Evolutionary conservation across 2,329 filamentous ascomycete genomes (phyloP).

Genomic region (Lachnum nothofagi): DNA sequence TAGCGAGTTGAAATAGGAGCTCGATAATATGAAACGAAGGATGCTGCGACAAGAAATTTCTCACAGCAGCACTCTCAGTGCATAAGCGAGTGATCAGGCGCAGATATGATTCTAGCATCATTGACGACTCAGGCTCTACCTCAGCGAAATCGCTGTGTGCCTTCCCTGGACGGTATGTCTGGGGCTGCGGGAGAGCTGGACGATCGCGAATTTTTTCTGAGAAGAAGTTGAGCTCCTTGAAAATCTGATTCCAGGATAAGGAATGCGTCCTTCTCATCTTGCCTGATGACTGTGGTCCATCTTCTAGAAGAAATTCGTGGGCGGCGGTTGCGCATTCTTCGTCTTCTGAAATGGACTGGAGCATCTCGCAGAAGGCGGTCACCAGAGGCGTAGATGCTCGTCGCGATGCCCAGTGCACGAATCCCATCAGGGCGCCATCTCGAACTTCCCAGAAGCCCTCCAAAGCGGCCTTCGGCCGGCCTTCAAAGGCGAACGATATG

Average conservation of each 20-base stretch:
- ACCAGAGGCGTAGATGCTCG: slow-evolving; percentile 93
- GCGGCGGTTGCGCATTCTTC: slow-evolving; percentile 77
- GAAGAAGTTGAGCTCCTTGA: slow-evolving; percentile 83
- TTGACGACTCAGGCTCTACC: slow-evolving; percentile 82
- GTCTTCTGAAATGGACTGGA: slow-evolving; percentile 80
- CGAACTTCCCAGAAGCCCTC: slow-evolving; percentile 82
- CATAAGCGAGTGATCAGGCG: slow-evolving; percentile 80
- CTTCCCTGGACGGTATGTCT: slow-evolving; percentile 55
- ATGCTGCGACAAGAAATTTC: slow-evolving; percentile 66
- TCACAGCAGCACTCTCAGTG: slow-evolving; percentile 64
- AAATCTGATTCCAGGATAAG: slow-evolving; percentile 88
- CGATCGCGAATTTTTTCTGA: slow-evolving; percentile 72
- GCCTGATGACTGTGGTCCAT: slow-evolving; percentile 65
- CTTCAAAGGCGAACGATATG: slow-evolving; percentile 86
- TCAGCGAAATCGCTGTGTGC: slow-evolving; percentile 64
- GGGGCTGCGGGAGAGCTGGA: slow-evolving; percentile 50
- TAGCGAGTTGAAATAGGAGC: slow-evolving; percentile 72
- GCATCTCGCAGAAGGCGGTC: slow-evolving; percentile 93
- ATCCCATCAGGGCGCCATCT: slow-evolving; percentile 89
- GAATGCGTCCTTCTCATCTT: slow-evolving; percentile 79
- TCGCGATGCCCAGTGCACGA: slow-evolving; percentile 94
- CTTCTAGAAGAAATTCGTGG: slow-evolving; percentile 85
- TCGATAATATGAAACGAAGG: slow-evolving; percentile 64
- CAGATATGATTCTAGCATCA: slow-evolving; percentile 94
- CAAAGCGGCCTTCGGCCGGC: slow-evolving; percentile 74